Evolutionary conservation across 2,329 filamentous ascomycete genomes (phyloP).

Genomic region (Microdochium paspali): DNA sequence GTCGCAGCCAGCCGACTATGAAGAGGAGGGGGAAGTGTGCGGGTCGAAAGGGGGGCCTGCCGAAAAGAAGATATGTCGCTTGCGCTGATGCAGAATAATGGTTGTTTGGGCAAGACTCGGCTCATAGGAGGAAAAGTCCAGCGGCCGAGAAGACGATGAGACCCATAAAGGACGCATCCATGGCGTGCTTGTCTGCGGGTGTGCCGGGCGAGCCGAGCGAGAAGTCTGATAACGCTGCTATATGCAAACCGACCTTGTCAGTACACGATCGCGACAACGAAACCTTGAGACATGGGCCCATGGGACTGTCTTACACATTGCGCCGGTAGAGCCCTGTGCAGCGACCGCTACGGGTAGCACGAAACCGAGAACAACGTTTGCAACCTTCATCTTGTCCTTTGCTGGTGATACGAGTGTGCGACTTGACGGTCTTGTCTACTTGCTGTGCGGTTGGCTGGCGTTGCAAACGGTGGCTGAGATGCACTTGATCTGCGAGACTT

Average conservation of each 20-base stretch:
- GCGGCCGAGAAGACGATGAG: conserved; percentile 19
- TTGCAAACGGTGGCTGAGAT: background rate
- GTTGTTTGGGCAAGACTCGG: background rate
- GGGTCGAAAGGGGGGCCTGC: background rate
- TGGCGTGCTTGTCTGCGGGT: conserved; percentile 13
- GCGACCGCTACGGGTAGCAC: background rate
- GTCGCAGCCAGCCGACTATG: background rate
- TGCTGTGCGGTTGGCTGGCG: background rate
- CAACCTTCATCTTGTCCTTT: background rate
- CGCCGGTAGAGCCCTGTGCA: background rate
- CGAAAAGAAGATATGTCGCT: background rate
- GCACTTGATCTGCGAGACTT: background rate
- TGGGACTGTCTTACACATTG: background rate
- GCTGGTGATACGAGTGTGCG: background rate
- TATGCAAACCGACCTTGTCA: background rate
- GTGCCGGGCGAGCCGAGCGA: conserved; percentile 2
- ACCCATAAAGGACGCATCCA: conserved; percentile 20
- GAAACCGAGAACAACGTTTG: background rate
- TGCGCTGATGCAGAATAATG: background rate
- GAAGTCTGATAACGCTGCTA: background rate
- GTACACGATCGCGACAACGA: background rate
- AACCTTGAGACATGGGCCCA: background rate
- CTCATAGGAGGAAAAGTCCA: conserved; percentile 17
- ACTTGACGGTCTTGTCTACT: no score
- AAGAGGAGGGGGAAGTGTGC: background rate